Conservation (phyloP, 2,329 filamentous ascomycete species). For the Aspergillus bombycis region DNA sequence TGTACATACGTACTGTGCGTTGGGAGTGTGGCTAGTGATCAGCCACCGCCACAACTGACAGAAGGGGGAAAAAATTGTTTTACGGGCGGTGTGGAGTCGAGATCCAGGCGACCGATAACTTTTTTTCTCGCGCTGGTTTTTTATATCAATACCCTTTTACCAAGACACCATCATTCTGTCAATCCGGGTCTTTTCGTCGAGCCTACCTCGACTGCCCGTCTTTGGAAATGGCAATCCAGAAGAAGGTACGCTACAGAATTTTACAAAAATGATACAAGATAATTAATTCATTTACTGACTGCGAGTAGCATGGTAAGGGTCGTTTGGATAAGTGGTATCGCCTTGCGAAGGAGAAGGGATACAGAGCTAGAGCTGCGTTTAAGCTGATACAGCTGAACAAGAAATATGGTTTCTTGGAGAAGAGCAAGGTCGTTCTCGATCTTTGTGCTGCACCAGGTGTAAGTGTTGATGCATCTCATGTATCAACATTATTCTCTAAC, state of each 20-base stretch:
- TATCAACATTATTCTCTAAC: slow-evolving; percentile 24
- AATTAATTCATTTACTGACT: slow-evolving; percentile 30
- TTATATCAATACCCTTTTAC: slow-evolving; percentile 3
- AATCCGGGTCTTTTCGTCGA: slow-evolving; percentile 25
- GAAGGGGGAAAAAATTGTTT: slow-evolving; percentile 19
- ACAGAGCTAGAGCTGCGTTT: slow-evolving; percentile 92
- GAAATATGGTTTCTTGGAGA: slow-evolving; percentile 97
- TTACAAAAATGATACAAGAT: background rate
- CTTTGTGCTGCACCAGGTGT: slow-evolving; percentile 95
- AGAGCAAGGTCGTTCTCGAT: slow-evolving; percentile 94
- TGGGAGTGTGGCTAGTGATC: slow-evolving; percentile 15
- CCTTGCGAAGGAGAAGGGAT: slow-evolving; percentile 97
- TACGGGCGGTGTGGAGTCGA: slow-evolving; percentile 17
- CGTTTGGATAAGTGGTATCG: slow-evolving; percentile 99
- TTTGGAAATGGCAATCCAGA: slow-evolving; percentile 83
- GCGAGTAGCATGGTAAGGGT: slow-evolving; percentile 79
- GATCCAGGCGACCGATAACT: slow-evolving; percentile 28
- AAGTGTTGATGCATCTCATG: slow-evolving; percentile 40
- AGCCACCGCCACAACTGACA: slow-evolving; percentile 19
- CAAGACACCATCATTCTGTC: slow-evolving; percentile 3
- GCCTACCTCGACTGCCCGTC: slow-evolving; percentile 27
- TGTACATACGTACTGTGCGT: background rate
- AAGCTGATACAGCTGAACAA: slow-evolving; percentile 98
- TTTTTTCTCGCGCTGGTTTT: slow-evolving; percentile 29
- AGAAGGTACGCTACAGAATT: slow-evolving; percentile 65